Evolutionary conservation across 176 grass and related monocot genomes (phyloP), one percentile per base, ranked within the genome.

Genomic region (Chloris gayana): DNA sequence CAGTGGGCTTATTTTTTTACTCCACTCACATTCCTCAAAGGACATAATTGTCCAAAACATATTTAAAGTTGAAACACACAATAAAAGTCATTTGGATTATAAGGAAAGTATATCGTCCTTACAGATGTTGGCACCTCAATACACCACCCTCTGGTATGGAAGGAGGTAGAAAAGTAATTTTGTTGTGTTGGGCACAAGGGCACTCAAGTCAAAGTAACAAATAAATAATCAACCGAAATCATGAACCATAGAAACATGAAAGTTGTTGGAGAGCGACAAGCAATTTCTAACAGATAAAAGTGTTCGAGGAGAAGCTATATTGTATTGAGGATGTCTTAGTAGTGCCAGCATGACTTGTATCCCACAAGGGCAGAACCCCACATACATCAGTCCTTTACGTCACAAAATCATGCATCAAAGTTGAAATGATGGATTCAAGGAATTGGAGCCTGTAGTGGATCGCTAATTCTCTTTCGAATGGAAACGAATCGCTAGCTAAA

Each of bases 341-440:
- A 67, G 83, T 82, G 78, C 24, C 73, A 73, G n/a, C 45, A 85
- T 85, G 83, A 89, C 69, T 61, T 50, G 70, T 58, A 86, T 30
- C n/a, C 38, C 29, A 75, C 70, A 75, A 85, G 46, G 66, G 44
- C 21, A 84, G 7, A 64, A 18, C n/a, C 51, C 51, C 21, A 80
- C 70, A 75, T 64, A 60, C 11, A 73, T 6, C 38, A 38, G 44
- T 27, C 38, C 35, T 59, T 44, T 67, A 56, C 58, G 27, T 41
- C 53, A 54, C 70, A 21, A 60, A 50, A 49, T 9, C 26, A 8
- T 73, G 24, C 44, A 59, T 79, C 26, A 19, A 75, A 62, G 50
- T 37, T 61, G 69, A 57, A 37, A 75, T 88, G 32, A 69, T 84
- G 18, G 82, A 84, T 54, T 39, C 25, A 74, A 75, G 18, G 37